Evolutionary conservation across 257 asterid genomes (phyloP).

Genomic region (Solanum chiquidenum): DNA sequence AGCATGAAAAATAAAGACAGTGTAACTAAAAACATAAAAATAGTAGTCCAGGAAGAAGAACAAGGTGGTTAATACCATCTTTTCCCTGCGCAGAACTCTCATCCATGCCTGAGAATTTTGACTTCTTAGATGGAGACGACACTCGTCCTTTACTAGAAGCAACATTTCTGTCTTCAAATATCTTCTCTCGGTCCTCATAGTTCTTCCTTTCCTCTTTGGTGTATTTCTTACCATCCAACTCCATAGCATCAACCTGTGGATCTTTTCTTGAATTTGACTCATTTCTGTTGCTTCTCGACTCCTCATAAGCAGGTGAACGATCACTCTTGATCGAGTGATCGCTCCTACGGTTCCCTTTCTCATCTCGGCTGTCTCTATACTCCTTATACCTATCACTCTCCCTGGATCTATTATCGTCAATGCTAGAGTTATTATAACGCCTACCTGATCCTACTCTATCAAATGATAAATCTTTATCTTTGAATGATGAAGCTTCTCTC

Average conservation of each 20-base stretch:
- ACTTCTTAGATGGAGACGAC: constrained; percentile 43
- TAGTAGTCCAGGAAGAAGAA: background rate
- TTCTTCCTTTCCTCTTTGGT: constrained; percentile 36
- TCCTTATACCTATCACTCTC: constrained; percentile 34
- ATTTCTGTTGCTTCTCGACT: constrained; percentile 29
- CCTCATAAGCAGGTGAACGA: constrained; percentile 43
- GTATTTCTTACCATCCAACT: constrained; percentile 21
- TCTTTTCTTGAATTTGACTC: constrained; percentile 40
- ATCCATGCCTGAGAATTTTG: constrained; percentile 33
- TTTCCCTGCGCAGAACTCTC: constrained; percentile 15
- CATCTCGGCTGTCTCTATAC: constrained; percentile 36
- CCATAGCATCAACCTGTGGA: constrained; percentile 31
- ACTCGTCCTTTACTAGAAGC: constrained; percentile 28
- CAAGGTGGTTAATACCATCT: constrained; percentile 21
- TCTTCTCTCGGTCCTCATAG: constrained; percentile 24
- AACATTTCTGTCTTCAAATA: constrained; percentile 20
- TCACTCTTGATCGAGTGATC: constrained; percentile 16
- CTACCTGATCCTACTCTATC: constrained; percentile 52
- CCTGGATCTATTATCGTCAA: constrained; percentile 23
- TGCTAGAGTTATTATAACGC: constrained; percentile 22
- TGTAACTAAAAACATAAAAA: background rate
- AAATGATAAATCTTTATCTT: constrained; percentile 27
- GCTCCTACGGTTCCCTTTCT: constrained; percentile 31
- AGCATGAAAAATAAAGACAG: background rate
- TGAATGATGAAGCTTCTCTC: constrained; percentile 12